Evolutionary conservation across 495 filamentous ascomycete genomes (phyloP).

Genomic region (Neurospora sp.): DNA sequence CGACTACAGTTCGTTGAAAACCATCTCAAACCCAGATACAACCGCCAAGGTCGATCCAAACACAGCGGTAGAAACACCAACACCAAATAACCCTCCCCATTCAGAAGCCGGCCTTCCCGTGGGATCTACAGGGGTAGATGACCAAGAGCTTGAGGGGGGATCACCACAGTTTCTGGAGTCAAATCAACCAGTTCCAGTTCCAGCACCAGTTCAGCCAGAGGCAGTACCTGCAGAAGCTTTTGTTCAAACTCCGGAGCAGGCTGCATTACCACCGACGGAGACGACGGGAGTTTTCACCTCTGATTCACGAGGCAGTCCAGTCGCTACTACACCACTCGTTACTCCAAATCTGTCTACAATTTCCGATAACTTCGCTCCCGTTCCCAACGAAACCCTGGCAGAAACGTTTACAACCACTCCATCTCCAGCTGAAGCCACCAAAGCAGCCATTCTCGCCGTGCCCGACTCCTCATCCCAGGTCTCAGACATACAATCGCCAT

Average conservation of each 20-base stretch:
- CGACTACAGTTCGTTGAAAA: not conserved
- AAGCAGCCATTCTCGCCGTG: not conserved
- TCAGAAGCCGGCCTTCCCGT: not conserved
- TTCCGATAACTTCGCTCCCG: too few species aligned
- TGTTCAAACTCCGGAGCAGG: not conserved
- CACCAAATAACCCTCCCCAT: not conserved
- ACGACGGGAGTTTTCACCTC: not conserved
- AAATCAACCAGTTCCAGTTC: not conserved
- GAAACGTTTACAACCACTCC: not conserved
- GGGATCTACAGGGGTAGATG: not conserved
- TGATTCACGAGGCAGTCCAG: not conserved
- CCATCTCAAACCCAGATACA: not conserved
- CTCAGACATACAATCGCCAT: not conserved
- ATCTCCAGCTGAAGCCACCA: not conserved
- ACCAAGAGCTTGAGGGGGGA: not conserved
- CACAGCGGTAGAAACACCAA: not conserved
- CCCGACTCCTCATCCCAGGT: not conserved
- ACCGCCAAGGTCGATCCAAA: not conserved
- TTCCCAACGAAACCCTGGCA: not conserved
- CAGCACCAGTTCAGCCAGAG: not conserved
- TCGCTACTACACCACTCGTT: not conserved
- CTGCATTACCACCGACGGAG: not conserved
- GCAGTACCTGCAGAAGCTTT: not conserved
- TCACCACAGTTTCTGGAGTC: not conserved
- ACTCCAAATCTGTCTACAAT: not conserved